Evolutionary conservation across 2,329 filamentous ascomycete genomes (phyloP), one percentile per base, ranked within the genome.

Genomic region (Basipetospora sp.): DNA sequence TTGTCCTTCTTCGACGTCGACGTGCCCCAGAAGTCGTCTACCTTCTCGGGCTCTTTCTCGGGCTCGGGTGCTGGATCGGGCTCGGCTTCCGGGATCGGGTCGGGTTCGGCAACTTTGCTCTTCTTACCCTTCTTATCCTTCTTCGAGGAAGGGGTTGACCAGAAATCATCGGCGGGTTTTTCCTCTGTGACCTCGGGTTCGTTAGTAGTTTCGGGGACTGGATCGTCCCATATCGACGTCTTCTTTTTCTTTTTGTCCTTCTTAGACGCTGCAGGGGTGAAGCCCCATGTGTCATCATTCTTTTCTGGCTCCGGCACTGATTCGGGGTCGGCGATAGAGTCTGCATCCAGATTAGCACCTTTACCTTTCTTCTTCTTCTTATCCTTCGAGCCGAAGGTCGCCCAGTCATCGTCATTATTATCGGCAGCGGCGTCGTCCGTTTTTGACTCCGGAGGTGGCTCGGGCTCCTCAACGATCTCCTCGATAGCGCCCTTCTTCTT

Each of bases 71-170:
- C 45, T n/a, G 48, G 45, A 15, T 53, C 52, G 3, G 48, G 43
- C 31, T 48, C 47, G 9, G 47, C 44, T 22, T 53, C 51, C 8
- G 45, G 45, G n/a, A 47, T 31, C 31, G 26, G 49, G 14, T 53
- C 50, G 3, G 48, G 45, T 27, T 48, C 46, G 29, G 48, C 45
- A n/a, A 49, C 49, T 8, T 34, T 51, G 25, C 47, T 47, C 42
- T 53, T 56, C 43, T 54, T 54, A 41, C 50, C 54, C 17, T 51
- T 52, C 39, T 50, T 52, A 20, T 55, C 53, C 38, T 55, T 55
- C 39, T 56, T 56, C 2, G 52, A 44, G 36, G 50, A 31, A 4
- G 32, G 33, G 20, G 42, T 38, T 17, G 41, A 38, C 41, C 43
- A 47, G 27, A 43, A 40, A 31, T 30, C n/a, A n/a, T n/a, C n/a